Evolutionary conservation across 768 basidiomycete genomes (phyloP).

Genomic region (Leucosporidium yakuticum): DNA sequence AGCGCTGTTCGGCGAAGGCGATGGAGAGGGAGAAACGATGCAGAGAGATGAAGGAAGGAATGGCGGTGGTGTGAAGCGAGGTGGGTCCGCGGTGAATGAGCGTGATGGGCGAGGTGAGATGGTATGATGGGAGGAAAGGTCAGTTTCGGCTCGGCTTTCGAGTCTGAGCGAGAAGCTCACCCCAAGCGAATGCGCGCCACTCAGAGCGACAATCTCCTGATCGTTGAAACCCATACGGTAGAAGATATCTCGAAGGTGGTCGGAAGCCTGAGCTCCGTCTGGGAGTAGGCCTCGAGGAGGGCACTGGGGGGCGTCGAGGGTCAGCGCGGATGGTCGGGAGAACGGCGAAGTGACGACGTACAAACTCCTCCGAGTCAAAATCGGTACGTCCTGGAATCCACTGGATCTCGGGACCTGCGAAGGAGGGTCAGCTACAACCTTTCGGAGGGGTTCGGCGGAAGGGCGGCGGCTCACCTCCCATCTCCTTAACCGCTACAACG

Average conservation of each 20-base stretch:
- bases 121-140: too few relatives aligned
- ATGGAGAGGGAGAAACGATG: background rate
- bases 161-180: constrained; percentile 39
- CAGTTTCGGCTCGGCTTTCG: background rate
- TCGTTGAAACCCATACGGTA: constrained; percentile 96
- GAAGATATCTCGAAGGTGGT: constrained; percentile 74
- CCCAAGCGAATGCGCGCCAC: constrained; percentile 89
- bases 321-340: background rate
- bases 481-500: constrained; percentile 81
- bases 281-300: constrained; percentile 47
- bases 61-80: too few relatives aligned
- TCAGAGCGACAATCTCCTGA: constrained; percentile 75
- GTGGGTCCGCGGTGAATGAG: too few relatives aligned
- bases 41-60: too few relatives aligned
- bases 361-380: constrained; percentile 26
- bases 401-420: constrained; percentile 65
- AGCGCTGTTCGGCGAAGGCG: constrained; percentile 48
- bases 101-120: too few relatives aligned
- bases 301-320: constrained; percentile 5
- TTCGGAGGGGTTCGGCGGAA: too few relatives aligned
- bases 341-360: constrained; percentile 6
- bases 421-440: too few relatives aligned
- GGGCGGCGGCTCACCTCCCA: constrained; percentile 51
- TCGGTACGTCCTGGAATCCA: constrained; percentile 94
- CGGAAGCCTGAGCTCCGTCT: constrained; percentile 57